Evolutionary conservation across 345 rosid species (phyloP), one percentile per base, ranked within the genome.

Genomic region (Raphanus raphanistrum): DNA sequence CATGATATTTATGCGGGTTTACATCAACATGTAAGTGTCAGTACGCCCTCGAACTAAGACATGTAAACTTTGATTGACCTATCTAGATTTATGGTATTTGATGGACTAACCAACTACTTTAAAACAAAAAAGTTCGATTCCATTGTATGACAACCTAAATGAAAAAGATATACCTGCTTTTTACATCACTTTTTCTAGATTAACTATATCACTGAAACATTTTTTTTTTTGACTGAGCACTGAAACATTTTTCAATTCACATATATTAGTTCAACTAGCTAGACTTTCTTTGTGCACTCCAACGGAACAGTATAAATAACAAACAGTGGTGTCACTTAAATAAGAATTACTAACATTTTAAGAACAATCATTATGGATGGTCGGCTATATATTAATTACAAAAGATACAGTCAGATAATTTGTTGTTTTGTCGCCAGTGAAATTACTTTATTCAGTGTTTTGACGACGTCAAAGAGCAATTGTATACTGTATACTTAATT

Each of bases 391-490:
- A 60, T 13, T 48, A 78, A 72, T 72, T 48, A 59, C 15, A 58
- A 72, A 58, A 77, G 8, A n/a, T 33, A 66, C 58, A 66, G 62
- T 7, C 11, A 60, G 17, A 68, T 58, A 58, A 8, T 55, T 63
- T 63, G 5, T 71, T 5, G 45, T 63, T 73, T 66, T 50, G 54
- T 66, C 61, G 36, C 21, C 66, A 6, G 50, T 45, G 17, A 57
- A 17, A 11, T 60, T 72, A 78, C 73, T 78, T 78, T 66, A 65
- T 55, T 78, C 45, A 72, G 81, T 78, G 81, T 33, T 66, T 66
- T 72, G 77, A 66, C 77, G 73, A 78, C 77, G 73, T 78, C 70
- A 66, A 78, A 66, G 36, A 78, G 73, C 81, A 78, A 15, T 59
- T 59, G 66, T 32, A 43, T 26, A 4, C 21, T 61, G 67, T 25